A percentile compares a stretch with the other conserved stretches of the same genome.
Evolutionary conservation across 257 asterid genomes (phyloP).

Genomic region (Solanum boliviense): DNA sequence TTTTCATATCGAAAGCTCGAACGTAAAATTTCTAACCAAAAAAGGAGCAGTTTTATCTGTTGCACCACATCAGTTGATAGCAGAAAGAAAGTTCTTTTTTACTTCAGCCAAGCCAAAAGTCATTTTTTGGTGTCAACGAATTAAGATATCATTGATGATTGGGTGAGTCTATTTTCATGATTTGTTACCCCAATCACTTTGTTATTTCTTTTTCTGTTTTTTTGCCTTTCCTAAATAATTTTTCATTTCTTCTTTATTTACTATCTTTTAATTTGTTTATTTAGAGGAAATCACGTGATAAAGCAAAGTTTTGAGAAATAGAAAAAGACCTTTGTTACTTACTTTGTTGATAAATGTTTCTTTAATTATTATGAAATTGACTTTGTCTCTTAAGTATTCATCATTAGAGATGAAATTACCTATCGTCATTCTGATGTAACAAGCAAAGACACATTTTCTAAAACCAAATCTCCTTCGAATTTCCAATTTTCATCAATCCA

Average conservation of each 20-base stretch:
- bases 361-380: not conserved
- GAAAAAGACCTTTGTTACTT: not conserved
- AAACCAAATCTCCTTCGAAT: not conserved
- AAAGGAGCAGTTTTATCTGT: fast-evolving
- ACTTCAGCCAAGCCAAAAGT: constrained; percentile 13
- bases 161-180: constrained; percentile 10
- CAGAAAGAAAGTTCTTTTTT: not conserved
- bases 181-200: constrained; percentile 10
- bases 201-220: not conserved
- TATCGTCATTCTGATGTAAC: constrained; percentile 1
- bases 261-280: not conserved
- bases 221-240: not conserved
- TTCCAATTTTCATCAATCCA: not conserved
- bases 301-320: constrained; percentile 8
- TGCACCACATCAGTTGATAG: too few species aligned
- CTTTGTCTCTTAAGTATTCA: not conserved
- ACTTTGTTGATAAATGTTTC: not conserved
- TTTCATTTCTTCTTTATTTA: not conserved
- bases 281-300: constrained; percentile 64
- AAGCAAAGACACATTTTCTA: not conserved
- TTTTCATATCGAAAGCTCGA: too few species aligned
- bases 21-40: too few species aligned
- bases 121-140: constrained; percentile 30
- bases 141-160: constrained; percentile 19
- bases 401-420: not conserved